Evolutionary conservation across 164 flowering plant species (phyloP), one percentile per base, ranked within the genome.

Genomic region (Taxillus chinensis): DNA sequence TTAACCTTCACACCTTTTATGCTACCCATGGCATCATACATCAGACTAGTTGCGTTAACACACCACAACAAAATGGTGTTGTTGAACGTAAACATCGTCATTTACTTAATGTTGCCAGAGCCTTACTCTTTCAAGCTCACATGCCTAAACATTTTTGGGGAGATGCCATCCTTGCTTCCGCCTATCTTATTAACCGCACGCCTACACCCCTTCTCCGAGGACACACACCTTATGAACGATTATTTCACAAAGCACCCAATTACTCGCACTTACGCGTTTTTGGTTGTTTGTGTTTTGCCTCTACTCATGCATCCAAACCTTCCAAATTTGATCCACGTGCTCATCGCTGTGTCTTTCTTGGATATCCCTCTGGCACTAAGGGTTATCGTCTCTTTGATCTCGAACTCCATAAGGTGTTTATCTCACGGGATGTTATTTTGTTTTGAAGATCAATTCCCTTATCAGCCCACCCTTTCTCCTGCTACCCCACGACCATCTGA

Each of bases 91-190:
- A 60, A 37, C 52, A 13, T 37, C 50, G 55, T 41, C 53, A 17
- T 43, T n/a, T n/a, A n/a, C n/a, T n/a, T n/a, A n/a, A n/a, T n/a
- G n/a, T n/a, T n/a, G n/a, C n/a, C n/a, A n/a, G 56, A 0, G 56
- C 55, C 38, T 11, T 50, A 2, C 56, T 62, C 38, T 12, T 48
- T 50, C 55, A 62, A 62, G 37, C 53, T 17, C 7, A 13, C 6
- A 5, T 50, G 3, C 56, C 64, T 17, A 62, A 52, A 0, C n/a
- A 13, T 12, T 63, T 14, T 45, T 45, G 63, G 39, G 51, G 63
- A n/a, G 63, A 60, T 60, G 63, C 63, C 39, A 60, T 60, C 14
- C 63, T 60, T 40, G 38, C 63, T 60, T 41, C 63, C 15, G 63
- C 52, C 10, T 60, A 41, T 39, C 62, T 59, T 7, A 62, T 62